These are phyloP conservation scores for Eutrema japonicum DNA, from an alignment of 345 rosid genomes.

Conservation along the genomic window DNA sequence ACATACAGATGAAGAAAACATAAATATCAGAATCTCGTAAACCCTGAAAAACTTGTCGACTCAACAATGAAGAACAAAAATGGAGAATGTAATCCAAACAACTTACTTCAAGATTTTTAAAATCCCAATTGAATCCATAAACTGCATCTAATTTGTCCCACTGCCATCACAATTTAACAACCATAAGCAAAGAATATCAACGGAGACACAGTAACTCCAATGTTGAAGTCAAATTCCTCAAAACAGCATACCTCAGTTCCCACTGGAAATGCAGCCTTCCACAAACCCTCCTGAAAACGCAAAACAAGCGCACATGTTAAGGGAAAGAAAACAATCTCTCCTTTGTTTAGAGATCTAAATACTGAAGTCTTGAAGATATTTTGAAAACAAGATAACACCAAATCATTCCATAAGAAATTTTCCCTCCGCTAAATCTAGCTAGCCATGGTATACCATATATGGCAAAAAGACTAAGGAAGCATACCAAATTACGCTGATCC, in stretches of 20 bases:
- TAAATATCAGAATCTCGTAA: conserved; percentile 23
- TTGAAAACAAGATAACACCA: no score
- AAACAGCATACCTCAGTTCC: conserved; percentile 64
- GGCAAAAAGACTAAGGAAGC: not conserved
- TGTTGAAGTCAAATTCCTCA: conserved; percentile 9
- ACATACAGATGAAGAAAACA: conserved; percentile 35
- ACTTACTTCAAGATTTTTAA: conserved; percentile 90
- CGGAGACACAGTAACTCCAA: not conserved
- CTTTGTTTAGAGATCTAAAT: no score
- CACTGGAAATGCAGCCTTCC: no score
- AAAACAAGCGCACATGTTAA: no score
- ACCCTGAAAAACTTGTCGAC: not conserved
- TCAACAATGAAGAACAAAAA: conserved; percentile 11
- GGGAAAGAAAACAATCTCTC: no score
- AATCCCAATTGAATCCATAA: conserved; percentile 78
- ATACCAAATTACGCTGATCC: conserved; percentile 85
- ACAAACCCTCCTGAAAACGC: no score
- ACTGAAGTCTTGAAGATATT: no score
- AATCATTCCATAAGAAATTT: no score
- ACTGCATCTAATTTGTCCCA: conserved; percentile 89
- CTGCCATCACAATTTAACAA: conserved; percentile 47
- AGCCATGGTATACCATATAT: no score
- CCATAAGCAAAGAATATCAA: conserved; percentile 28
- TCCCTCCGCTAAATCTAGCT: no score
- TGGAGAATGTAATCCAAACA: conserved; percentile 5